Evolutionary conservation across 306 rosid species (phyloP), one percentile per base, ranked within the genome.

Genomic region (Vicia sativa): DNA sequence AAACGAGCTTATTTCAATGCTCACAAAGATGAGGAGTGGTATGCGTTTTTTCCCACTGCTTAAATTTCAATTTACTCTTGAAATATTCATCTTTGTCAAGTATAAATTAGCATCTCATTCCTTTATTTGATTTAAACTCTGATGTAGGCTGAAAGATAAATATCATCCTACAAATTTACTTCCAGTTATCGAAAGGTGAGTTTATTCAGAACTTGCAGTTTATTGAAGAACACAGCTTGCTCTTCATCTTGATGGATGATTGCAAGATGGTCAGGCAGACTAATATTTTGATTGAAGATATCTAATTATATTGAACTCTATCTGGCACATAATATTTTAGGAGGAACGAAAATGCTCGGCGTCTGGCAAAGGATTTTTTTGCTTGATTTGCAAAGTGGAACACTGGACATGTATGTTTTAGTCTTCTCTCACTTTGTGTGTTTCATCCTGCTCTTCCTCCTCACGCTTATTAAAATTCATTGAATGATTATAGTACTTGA

Each of bases 1-100:
- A 95, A 95, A 67, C 81, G 85, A 54, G 85, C 87, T 63, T 95
- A 88, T 79, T 95, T 95, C 44, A 88, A 84, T 85, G 81, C 96
- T 65, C 99, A 95, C 62, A 95, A 95, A 73, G 92, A 90, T 71
- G 97, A 88, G 82, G 99, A 87, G 19, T 88, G 99, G 99, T 95
- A 88, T 59, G 76, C 19, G 0, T 23, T 62, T 68, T 26, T 62
- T 7, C 37, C 18, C 21, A 9, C 48, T 44, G 4, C 34, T 73
- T 43, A 67, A 31, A 42, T 74, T 72, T 65, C 58, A 63, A 19
- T 56, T 44, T 8, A 68, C 41, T 74, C 50, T 25, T 29, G 23
- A 52, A 54, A 46, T 64, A 41, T 70, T 29, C 59, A 2, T 16
- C 55, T 55, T 26, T 60, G 18, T 26, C 5, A n/a, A 35, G 39